These are phyloP conservation scores for Starmera quercuum DNA, from an alignment of 805 yeast genomes.

Conservation along the genomic window DNA sequence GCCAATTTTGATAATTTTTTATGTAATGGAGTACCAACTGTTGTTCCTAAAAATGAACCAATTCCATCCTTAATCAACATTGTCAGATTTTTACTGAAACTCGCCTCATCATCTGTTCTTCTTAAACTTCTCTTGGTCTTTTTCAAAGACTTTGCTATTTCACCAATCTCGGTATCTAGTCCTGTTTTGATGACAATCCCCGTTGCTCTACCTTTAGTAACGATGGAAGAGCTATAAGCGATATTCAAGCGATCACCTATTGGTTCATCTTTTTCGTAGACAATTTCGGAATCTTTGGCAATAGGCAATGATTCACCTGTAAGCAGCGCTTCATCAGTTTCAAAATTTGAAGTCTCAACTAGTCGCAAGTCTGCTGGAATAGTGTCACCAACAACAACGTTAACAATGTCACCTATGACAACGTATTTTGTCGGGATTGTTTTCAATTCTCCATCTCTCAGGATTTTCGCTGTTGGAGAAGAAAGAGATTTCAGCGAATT, in stretches of 20 bases:
- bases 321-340: constrained; percentile 60
- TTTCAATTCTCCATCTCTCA: constrained; percentile 49
- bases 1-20: constrained; percentile 73
- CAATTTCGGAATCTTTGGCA: constrained; percentile 38
- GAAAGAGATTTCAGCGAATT: constrained; percentile 59
- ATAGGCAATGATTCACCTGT: constrained; percentile 65
- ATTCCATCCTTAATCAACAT: constrained; percentile 42
- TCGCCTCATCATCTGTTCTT: constrained; percentile 30
- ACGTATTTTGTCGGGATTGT: constrained; percentile 56
- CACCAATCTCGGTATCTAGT: constrained; percentile 65
- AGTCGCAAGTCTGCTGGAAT: constrained; percentile 69
- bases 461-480: constrained; percentile 64
- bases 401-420: constrained; percentile 68
- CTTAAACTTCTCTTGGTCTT: constrained; percentile 31
- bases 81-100: constrained; percentile 29
- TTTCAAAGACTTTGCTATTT: constrained; percentile 56
- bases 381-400: constrained; percentile 63
- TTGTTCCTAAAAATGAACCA: constrained; percentile 68
- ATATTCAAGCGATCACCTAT: constrained; percentile 70
- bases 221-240: constrained; percentile 64
- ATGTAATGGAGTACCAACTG: constrained; percentile 77
- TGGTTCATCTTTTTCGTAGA: constrained; percentile 37
- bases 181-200: constrained; percentile 69
- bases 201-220: constrained; percentile 66
- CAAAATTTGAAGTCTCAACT: constrained; percentile 51